Evolutionary conservation across 106 monocot genomes (phyloP).

Genomic region (Platanthera guangdongensis): DNA sequence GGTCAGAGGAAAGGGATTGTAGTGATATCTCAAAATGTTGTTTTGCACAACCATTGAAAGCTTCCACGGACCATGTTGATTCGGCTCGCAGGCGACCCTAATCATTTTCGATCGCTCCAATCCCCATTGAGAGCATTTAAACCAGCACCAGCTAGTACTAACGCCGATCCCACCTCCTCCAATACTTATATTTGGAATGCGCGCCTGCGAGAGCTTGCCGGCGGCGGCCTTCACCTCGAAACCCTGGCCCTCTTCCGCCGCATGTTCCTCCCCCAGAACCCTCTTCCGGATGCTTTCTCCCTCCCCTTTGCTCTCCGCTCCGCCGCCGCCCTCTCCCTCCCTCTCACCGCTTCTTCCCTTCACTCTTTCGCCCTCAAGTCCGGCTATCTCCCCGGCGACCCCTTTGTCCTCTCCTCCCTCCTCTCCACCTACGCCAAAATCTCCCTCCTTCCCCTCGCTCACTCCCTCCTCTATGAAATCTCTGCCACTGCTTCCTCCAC

Average conservation of each 20-base stretch:
- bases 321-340: slow-evolving; percentile 36
- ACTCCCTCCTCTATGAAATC: slow-evolving; percentile 22
- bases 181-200: slow-evolving; percentile 17
- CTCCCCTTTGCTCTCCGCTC: slow-evolving; percentile 44
- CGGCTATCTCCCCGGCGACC: slow-evolving; percentile 24
- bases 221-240: slow-evolving; percentile 14
- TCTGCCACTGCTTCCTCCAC: slow-evolving; percentile 1
- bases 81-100: too few species aligned
- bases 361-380: slow-evolving; percentile 40
- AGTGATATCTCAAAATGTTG: too few species aligned
- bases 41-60: too few species aligned
- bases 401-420: slow-evolving; percentile 56
- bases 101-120: too few species aligned
- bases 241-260: slow-evolving; percentile 21
- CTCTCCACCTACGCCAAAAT: slow-evolving; percentile 57
- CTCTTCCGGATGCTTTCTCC: slow-evolving; percentile 18
- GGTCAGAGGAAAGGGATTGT: too few species aligned
- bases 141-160: too few species aligned
- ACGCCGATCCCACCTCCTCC: neutral
- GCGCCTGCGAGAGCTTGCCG: slow-evolving; percentile 19
- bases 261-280: slow-evolving; percentile 15
- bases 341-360: slow-evolving; percentile 22
- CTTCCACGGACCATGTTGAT: too few species aligned
- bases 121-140: too few species aligned
- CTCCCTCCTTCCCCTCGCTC: slow-evolving; percentile 41